Conservation (phyloP, 2,329 filamentous ascomycete species). For the Penicillium fuscoglaucum region DNA sequence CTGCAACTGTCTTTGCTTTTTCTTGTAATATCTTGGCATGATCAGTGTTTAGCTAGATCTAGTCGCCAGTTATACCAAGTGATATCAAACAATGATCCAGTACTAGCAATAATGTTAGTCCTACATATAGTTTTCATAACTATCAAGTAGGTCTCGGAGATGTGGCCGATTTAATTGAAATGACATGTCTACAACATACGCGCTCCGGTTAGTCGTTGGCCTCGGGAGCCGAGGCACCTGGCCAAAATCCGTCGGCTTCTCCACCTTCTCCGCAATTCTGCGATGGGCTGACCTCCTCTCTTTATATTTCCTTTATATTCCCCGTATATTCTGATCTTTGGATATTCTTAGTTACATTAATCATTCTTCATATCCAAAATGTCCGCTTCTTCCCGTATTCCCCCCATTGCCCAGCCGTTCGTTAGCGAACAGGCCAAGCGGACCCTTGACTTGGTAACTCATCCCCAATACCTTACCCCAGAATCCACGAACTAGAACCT, state of each 20-base stretch:
- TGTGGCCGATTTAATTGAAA: neutral
- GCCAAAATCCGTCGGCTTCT: slow-evolving; percentile 32
- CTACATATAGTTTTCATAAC: no score
- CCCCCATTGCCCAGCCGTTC: slow-evolving; percentile 58
- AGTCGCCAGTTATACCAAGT: neutral
- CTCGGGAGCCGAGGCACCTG: slow-evolving; percentile 25
- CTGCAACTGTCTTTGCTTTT: neutral
- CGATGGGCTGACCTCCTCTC: slow-evolving; percentile 9
- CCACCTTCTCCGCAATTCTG: slow-evolving; percentile 31
- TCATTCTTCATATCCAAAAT: slow-evolving; percentile 37
- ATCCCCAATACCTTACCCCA: neutral
- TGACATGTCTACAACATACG: no score
- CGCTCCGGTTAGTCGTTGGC: slow-evolving; percentile 4
- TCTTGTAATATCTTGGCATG: neutral
- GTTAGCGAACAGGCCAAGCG: slow-evolving; percentile 84
- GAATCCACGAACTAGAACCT: neutral
- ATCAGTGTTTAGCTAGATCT: neutral
- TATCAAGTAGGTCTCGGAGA: neutral
- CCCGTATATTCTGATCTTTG: neutral
- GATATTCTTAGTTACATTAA: neutral
- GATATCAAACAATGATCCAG: neutral
- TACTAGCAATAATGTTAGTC: neutral
- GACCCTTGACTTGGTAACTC: slow-evolving; percentile 70
- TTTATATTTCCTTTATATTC: slow-evolving; percentile 20
- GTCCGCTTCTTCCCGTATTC: slow-evolving; percentile 56